Percentiles rank a stretch among this genome's conserved stretches.
These are phyloP conservation scores for Anethum foeniculum DNA, from an alignment of 140 eudicot genomes.

Conservation along the genomic window DNA sequence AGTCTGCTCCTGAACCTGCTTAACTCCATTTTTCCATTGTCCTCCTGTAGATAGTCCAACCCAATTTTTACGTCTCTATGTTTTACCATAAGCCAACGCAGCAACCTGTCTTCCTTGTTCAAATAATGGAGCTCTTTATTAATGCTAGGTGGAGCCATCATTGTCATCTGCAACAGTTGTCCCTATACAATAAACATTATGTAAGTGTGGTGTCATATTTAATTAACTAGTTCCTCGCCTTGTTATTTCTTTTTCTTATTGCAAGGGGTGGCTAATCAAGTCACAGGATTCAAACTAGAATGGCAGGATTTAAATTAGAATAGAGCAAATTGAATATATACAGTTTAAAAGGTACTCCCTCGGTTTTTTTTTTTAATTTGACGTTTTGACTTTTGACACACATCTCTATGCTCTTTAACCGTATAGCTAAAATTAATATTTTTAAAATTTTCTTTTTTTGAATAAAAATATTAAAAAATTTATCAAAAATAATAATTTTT, in stretches of 20 bases:
- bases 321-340: background rate
- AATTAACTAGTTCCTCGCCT: background rate
- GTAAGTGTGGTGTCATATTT: background rate
- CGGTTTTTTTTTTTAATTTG: no score
- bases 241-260: background rate
- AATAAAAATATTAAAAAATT: no score
- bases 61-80: constrained; percentile 61
- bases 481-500: no score
- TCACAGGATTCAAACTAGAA: background rate
- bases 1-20: constrained; percentile 33
- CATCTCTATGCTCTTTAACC: no score
- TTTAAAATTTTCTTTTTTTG: no score
- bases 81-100: constrained; percentile 91
- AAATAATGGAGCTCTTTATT: constrained; percentile 76
- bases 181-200: constrained; percentile 40
- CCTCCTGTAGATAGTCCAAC: constrained; percentile 27
- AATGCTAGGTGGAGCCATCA: constrained; percentile 91
- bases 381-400: no score
- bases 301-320: background rate
- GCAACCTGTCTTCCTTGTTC: constrained; percentile 84
- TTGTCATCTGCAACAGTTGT: constrained; percentile 83
- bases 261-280: background rate
- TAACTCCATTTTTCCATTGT: constrained; percentile 27
- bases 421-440: no score
- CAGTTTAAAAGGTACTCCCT: background rate